Evolutionary conservation across 2,329 filamentous ascomycete species (phyloP).

Genomic region (Fusarium sp.): DNA sequence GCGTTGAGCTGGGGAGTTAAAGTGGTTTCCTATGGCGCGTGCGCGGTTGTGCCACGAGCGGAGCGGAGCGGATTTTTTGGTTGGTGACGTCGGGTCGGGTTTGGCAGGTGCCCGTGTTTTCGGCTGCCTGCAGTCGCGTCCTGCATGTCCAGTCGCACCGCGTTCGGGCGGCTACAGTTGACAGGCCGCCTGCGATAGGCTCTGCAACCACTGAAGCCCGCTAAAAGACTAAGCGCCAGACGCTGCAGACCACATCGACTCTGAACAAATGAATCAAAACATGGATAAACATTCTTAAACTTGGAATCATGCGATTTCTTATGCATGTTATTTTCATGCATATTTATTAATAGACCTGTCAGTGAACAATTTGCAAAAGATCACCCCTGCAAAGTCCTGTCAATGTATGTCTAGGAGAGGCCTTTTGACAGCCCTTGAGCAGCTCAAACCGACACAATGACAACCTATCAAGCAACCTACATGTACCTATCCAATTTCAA

Average conservation of each 20-base stretch:
- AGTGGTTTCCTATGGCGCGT: constrained; percentile 31
- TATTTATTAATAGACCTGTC: background rate
- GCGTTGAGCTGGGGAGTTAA: constrained; percentile 24
- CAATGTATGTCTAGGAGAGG: background rate
- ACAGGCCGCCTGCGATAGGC: background rate
- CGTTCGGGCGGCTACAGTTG: constrained; percentile 18
- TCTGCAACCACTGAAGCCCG: background rate
- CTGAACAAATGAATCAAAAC: background rate
- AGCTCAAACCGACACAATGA: background rate
- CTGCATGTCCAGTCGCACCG: constrained; percentile 8
- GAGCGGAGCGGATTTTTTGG: background rate
- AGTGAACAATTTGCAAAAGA: background rate
- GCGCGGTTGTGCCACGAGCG: constrained; percentile 1
- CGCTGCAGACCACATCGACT: background rate
- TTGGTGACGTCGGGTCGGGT: constrained; percentile 28
- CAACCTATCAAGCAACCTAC: background rate
- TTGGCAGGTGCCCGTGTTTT: background rate
- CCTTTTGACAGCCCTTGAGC: background rate
- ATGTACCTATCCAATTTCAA: background rate
- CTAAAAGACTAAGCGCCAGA: background rate
- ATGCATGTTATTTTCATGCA: background rate
- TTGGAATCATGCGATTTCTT: background rate
- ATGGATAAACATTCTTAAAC: background rate
- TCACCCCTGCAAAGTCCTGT: background rate
- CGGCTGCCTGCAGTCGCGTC: constrained; percentile 6